Evolutionary conservation across 108 stramenopile species (phyloP), one percentile per base, ranked within the genome.

Genomic region (Cyclostephanos tholiformis): DNA sequence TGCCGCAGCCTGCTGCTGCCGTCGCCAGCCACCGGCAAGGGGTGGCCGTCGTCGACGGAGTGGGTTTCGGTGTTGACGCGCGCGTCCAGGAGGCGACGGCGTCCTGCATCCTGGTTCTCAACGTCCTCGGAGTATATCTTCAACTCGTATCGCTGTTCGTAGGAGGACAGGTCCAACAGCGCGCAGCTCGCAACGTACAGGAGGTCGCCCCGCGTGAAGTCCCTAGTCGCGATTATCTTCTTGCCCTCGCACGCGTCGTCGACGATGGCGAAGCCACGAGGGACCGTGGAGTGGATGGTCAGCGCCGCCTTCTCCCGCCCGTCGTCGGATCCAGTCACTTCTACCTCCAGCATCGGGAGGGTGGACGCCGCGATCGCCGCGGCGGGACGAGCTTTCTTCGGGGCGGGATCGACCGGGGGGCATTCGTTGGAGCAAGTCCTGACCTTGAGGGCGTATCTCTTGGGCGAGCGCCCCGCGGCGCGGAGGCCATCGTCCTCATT

Each of bases 201-300:
- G 16, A 66, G 14, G 19, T 63, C 71, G 23, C 75, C 75, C 29
- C 71, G 52, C 62, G 46, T 52, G 63, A 53, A 76, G n/a, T 46
- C 17, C 39, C 65, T 52, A 14, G 63, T 76, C 4, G 75, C 75
- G 17, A 76, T 49, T 29, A 76, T 72, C 46, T 55, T 72, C 41
- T 76, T 72, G 6, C 75, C 75, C 36, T 71, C 70, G 41, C 52
- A 19, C 17, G 52, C 60, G 44, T 76, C 44, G 50, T 76, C 75
- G 19, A 72, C 75, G 19, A 76, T 65, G 63, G 75, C 71, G 51
- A 76, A 63, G 13, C 75, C 75, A 11, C 52, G 23, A 1, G 75
- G 75, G 23, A 76, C 65, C 11, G 38, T 51, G 27, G 75, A 76
- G 35, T 57, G 57, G 44, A 69, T 27, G 17, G 20, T 58, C 57